phyloP scores from a whole-genome alignment of 2,329 filamentous ascomycete genomes.

The Ceratocystis harringtonii region DNA sequence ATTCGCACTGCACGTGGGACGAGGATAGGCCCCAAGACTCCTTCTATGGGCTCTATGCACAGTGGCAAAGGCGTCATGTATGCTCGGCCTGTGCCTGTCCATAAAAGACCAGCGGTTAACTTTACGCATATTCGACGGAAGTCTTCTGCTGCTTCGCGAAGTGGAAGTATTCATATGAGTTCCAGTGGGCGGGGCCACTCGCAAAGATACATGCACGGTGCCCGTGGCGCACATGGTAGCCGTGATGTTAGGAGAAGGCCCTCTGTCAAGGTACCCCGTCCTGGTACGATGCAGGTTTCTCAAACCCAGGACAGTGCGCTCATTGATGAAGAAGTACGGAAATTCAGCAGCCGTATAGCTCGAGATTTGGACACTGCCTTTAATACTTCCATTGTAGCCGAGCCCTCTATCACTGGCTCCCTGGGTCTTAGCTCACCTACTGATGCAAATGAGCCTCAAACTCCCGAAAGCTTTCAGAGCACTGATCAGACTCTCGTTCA shows the following conservation, averaged over 20 bases:
- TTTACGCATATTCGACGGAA: constrained; percentile 33
- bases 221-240: not conserved
- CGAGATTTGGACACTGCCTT: constrained; percentile 90
- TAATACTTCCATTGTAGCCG: constrained; percentile 44
- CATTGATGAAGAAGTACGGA: constrained; percentile 59
- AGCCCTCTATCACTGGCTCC: constrained; percentile 16
- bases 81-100: constrained; percentile 24
- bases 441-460: constrained; percentile 11
- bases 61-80: constrained; percentile 25
- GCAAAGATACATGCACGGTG: not conserved
- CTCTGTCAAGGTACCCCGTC: not conserved
- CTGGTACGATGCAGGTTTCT: not conserved
- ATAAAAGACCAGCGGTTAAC: constrained; percentile 37
- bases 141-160: constrained; percentile 7
- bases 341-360: constrained; percentile 66
- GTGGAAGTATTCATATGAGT: not conserved
- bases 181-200: not conserved
- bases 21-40: constrained; percentile 7
- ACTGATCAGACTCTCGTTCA: constrained; percentile 22
- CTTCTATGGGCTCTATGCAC: constrained; percentile 36
- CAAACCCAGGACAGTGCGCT: constrained; percentile 13
- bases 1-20: constrained; percentile 7
- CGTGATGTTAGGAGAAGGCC: constrained; percentile 8
- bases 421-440: constrained; percentile 13
- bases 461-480: constrained; percentile 19